Evolutionary conservation across 805 yeast species (phyloP).

Genomic region (Pichia pseudocactophila): DNA sequence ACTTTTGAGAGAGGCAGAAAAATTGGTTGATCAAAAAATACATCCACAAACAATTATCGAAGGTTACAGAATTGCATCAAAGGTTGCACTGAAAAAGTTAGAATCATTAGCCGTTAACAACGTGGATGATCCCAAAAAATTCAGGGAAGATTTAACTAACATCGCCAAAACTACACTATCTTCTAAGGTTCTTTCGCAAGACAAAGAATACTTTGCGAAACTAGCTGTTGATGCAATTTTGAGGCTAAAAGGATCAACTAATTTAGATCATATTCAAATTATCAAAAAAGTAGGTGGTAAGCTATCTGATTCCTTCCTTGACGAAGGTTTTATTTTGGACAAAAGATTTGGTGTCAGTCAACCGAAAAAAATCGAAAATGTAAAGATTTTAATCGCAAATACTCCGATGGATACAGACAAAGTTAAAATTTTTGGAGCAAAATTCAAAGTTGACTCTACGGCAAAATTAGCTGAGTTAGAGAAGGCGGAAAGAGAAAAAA

Average conservation of each 20-base stretch:
- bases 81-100: constrained; percentile 77
- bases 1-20: constrained; percentile 88
- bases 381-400: constrained; percentile 84
- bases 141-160: constrained; percentile 68
- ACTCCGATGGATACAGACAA: constrained; percentile 96
- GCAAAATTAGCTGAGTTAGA: constrained; percentile 67
- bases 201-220: constrained; percentile 79
- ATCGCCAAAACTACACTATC: constrained; percentile 92
- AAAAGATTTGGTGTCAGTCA: constrained; percentile 92
- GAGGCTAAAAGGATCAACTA: constrained; percentile 77
- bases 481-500: constrained; percentile 75
- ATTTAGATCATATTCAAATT: constrained; percentile 86
- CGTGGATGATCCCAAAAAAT: constrained; percentile 44
- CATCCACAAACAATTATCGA: constrained; percentile 98
- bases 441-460: constrained; percentile 92
- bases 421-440: constrained; percentile 95
- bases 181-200: constrained; percentile 91
- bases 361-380: constrained; percentile 76
- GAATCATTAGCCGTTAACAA: constrained; percentile 70
- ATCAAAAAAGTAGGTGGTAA: constrained; percentile 92
- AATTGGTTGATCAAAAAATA: constrained; percentile 80
- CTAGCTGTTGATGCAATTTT: constrained; percentile 92
- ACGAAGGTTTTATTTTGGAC: constrained; percentile 89
- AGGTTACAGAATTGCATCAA: constrained; percentile 84
- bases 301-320: constrained; percentile 83